phyloP scores from a whole-genome alignment of 805 yeast species.

The Cyberlindnera maclurae region DNA sequence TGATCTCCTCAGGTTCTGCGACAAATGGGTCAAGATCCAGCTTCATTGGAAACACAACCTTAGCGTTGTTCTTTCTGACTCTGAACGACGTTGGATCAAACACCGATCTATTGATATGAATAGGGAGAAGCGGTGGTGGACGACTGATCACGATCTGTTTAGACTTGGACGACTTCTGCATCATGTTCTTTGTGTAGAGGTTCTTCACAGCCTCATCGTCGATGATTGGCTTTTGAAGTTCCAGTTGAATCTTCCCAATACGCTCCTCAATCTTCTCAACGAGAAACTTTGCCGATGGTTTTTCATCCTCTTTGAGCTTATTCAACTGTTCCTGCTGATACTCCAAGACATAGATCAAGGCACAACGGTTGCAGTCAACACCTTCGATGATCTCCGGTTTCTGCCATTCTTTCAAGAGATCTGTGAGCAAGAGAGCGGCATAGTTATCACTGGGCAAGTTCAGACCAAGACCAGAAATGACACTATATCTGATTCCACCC shows the following conservation, averaged over 20 bases:
- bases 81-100: constrained; percentile 82
- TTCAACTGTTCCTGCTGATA: constrained; percentile 36
- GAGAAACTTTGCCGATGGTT: constrained; percentile 23
- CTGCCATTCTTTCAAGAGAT: constrained; percentile 58
- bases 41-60: constrained; percentile 66
- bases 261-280: constrained; percentile 34
- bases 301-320: constrained; percentile 21
- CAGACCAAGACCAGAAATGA: constrained; percentile 65
- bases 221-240: constrained; percentile 59
- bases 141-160: constrained; percentile 75
- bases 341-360: constrained; percentile 53
- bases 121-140: constrained; percentile 75
- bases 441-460: constrained; percentile 50
- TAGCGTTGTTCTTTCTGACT: constrained; percentile 78
- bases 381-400: constrained; percentile 84
- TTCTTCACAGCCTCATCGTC: constrained; percentile 72
- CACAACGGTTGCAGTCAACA: constrained; percentile 93
- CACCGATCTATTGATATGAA: constrained; percentile 89
- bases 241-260: constrained; percentile 41
- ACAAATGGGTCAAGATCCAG: constrained; percentile 65
- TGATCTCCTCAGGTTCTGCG: constrained; percentile 61
- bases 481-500: constrained; percentile 84
- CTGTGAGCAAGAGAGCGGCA: constrained; percentile 39
- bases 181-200: constrained; percentile 67
- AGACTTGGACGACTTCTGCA: constrained; percentile 69